Percentiles rank a stretch among this genome's conserved stretches.
These are phyloP conservation scores for Annulohypoxylon bovei DNA, from an alignment of 495 filamentous ascomycete species.

Conservation along the genomic window DNA sequence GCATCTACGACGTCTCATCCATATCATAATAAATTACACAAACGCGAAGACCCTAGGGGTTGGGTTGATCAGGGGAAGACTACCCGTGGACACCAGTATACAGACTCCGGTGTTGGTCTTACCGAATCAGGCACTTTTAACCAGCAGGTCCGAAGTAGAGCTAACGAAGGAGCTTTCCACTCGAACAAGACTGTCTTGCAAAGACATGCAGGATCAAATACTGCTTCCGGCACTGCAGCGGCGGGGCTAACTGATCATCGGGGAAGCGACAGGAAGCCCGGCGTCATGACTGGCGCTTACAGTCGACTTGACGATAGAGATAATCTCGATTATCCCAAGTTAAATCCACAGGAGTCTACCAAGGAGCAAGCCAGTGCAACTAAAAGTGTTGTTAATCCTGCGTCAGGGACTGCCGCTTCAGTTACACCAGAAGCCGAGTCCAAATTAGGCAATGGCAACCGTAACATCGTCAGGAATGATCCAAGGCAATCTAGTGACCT, in stretches of 20 bases:
- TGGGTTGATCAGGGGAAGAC: constrained; percentile 29
- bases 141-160: not conserved
- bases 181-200: not conserved
- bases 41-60: constrained; percentile 43
- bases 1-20: constrained; percentile 10
- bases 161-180: not conserved
- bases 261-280: constrained; percentile 15
- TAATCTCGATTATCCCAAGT: not conserved
- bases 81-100: constrained; percentile 36
- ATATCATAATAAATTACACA: constrained; percentile 49
- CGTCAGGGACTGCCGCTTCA: not conserved
- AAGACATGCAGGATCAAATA: not conserved
- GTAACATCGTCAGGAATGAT: constrained; percentile 25
- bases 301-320: constrained; percentile 21
- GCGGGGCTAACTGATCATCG: not conserved
- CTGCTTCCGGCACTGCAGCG: not conserved
- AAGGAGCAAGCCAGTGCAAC: not conserved
- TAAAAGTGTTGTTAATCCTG: not conserved
- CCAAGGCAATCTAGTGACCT: constrained; percentile 21
- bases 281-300: constrained; percentile 40
- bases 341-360: not conserved
- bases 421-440: not conserved
- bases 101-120: constrained; percentile 49
- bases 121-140: constrained; percentile 10
- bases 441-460: not conserved